Base-by-base conservation (phyloP, 148 eudicot species). In the Chenopodium quinoa region DNA sequence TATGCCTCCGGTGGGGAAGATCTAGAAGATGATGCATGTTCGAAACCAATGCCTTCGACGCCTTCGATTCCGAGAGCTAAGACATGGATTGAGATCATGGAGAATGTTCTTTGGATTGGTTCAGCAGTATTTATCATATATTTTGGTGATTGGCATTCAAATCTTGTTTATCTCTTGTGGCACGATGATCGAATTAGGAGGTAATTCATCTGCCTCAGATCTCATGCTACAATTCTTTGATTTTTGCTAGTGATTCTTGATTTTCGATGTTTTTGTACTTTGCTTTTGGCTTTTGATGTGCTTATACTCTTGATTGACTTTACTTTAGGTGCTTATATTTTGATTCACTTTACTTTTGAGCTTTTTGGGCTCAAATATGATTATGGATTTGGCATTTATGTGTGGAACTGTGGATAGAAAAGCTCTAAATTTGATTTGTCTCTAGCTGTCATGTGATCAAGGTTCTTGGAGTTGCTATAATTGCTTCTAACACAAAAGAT, bases 11-110 rank as follows among this genome's bases (percentile, higher is more conserved):
- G 98, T 25, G 88, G 94, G 23, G 98, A 92, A 62, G 98, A 94
- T 64, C 89, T 94, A 52, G 98, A 94, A 76, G 98, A 94, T 74
- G 97, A 94, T 90, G 98, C 97, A 0, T 90, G 93, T 82, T 94
- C 98, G 44, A 91, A 89, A 84, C 79, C 88, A 52, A 52, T 71
- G 32, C 83, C 86, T 70, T 77, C 75, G 13, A 63, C 88, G 9
- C 86, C 91, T 34, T 71, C 88, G 13, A 81, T 82, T 84, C 90
- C 89, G 1, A 82, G 84, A 80, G 86, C 91, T 23, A 83, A 89
- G 73, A 74, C 90, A 68, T 92, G 97, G 98, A 64, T 89, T 81
- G 95, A 94, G 90, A 86, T 90, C 78, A 9, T 92, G 86, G 95
- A 92, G 88, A 92, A 88, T 88, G 64, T 88, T 58, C 87, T 92